phyloP scores from a whole-genome alignment of 345 rosid genomes.

The Hibiscus trionum region DNA sequence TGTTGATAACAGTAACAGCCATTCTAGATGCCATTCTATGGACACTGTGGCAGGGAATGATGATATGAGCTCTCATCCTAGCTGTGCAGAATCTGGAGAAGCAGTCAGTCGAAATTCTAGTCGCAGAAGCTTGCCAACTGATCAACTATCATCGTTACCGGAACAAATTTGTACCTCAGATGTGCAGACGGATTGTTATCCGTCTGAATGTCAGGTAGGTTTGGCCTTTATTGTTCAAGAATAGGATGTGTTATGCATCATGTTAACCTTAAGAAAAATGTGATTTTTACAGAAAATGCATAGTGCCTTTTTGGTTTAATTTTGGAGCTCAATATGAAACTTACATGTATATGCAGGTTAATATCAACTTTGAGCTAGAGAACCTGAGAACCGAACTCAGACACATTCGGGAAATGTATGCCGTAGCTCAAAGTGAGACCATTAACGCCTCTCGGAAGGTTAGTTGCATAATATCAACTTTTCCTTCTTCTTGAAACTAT shows the following conservation, averaged over 20 bases:
- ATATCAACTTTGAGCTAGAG: slow-evolving; percentile 68
- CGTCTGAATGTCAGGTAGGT: slow-evolving; percentile 45
- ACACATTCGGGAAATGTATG: slow-evolving; percentile 68
- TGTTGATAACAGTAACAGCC: slow-evolving; percentile 34
- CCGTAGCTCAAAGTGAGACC: slow-evolving; percentile 67
- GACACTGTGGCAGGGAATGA: slow-evolving; percentile 32
- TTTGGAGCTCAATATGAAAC: background rate
- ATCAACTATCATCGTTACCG: slow-evolving; percentile 36
- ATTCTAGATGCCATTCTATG: slow-evolving; percentile 37
- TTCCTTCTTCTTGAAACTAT: background rate
- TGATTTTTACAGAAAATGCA: background rate
- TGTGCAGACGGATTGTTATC: slow-evolving; percentile 32
- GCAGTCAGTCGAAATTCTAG: slow-evolving; percentile 31
- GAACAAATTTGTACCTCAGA: slow-evolving; percentile 53
- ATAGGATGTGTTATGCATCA: background rate
- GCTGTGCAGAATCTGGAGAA: slow-evolving; percentile 29
- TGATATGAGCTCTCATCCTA: slow-evolving; percentile 25
- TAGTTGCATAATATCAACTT: slow-evolving; percentile 13
- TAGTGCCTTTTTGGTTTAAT: background rate
- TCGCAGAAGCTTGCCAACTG: slow-evolving; percentile 33
- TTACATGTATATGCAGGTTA: slow-evolving; percentile 28
- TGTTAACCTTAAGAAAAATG: background rate
- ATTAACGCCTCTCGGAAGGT: slow-evolving; percentile 80
- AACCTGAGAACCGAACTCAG: slow-evolving; percentile 80
- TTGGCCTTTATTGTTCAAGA: slow-evolving; percentile 8